Evolutionary conservation across 768 basidiomycete genomes (phyloP).

Genomic region (Tricholomella constricta): DNA sequence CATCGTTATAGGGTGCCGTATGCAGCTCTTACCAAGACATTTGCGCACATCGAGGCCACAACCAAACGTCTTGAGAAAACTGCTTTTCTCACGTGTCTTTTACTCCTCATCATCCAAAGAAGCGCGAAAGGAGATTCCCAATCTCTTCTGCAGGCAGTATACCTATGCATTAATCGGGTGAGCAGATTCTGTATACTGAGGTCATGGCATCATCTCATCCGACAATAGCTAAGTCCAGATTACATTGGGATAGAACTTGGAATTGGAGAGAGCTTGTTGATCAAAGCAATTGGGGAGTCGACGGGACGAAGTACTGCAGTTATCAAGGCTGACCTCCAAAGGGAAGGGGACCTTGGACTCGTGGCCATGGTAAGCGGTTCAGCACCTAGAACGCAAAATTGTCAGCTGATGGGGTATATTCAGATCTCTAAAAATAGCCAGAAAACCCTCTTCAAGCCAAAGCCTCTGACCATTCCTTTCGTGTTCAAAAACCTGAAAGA

Average conservation of each 20-base stretch:
- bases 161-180: slow-evolving; percentile 96
- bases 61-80: slow-evolving; percentile 96
- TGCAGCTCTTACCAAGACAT: slow-evolving; percentile 86
- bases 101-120: slow-evolving; percentile 86
- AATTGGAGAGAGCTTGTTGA: slow-evolving; percentile 90
- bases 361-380: slow-evolving; percentile 81
- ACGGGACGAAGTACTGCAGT: slow-evolving; percentile 84
- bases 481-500: slow-evolving; percentile 92
- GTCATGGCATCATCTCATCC: slow-evolving; percentile 7
- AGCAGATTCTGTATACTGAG: slow-evolving; percentile 21
- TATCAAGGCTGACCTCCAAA: slow-evolving; percentile 91
- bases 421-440: slow-evolving; percentile 94
- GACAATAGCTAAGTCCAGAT: slow-evolving; percentile 82
- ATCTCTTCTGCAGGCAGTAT: slow-evolving; percentile 85
- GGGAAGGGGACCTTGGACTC: slow-evolving; percentile 91
- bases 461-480: slow-evolving; percentile 81
- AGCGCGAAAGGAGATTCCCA: slow-evolving; percentile 74
- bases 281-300: slow-evolving; percentile 94
- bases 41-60: slow-evolving; percentile 88
- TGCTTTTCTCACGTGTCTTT: slow-evolving; percentile 82
- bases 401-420: background rate
- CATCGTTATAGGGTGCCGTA: slow-evolving; percentile 76
- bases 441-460: slow-evolving; percentile 93
- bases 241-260: slow-evolving; percentile 95
- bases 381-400: slow-evolving; percentile 1